These are phyloP conservation scores for Salpingoeca rosetta DNA, from an alignment of 78 protist genomes.

Conservation along the genomic window DNA sequence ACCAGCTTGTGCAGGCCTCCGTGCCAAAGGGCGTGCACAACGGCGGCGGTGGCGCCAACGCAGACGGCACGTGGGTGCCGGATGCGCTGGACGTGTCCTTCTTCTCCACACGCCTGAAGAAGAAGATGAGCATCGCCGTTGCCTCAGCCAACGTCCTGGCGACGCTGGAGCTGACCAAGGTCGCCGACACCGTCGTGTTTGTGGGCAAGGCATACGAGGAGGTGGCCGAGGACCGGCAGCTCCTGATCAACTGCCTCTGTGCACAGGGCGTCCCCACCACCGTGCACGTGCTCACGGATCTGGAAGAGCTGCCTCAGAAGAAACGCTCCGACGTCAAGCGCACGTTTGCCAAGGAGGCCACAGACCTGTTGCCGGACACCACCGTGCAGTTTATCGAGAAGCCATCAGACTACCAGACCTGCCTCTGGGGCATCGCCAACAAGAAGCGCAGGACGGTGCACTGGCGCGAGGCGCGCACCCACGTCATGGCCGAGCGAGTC, in stretches of 20 bases:
- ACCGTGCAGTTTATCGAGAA: neutral
- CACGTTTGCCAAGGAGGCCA: neutral
- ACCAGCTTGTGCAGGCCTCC: neutral
- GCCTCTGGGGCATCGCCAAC: neutral
- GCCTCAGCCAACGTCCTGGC: neutral
- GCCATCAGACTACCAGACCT: neutral
- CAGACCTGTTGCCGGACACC: constrained; percentile 3
- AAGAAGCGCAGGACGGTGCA: neutral
- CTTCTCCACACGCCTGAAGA: neutral
- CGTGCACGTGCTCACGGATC: neutral
- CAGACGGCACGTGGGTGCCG: neutral
- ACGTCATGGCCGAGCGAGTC: constrained; percentile 8
- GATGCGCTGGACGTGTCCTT: neutral
- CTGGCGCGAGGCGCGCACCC: constrained; percentile 8
- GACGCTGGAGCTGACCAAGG: neutral
- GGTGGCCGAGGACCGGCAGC: constrained; percentile 2
- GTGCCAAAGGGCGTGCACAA: neutral
- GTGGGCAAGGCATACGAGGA: neutral
- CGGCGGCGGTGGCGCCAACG: too few relatives aligned
- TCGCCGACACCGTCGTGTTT: constrained; percentile 15
- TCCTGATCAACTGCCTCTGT: neutral
- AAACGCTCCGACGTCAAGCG: neutral
- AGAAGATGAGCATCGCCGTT: neutral
- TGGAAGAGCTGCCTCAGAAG: neutral
- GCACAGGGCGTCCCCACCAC: constrained; percentile 22